Conservation (phyloP, 495 filamentous ascomycete species). For the Xylaria grammica region DNA sequence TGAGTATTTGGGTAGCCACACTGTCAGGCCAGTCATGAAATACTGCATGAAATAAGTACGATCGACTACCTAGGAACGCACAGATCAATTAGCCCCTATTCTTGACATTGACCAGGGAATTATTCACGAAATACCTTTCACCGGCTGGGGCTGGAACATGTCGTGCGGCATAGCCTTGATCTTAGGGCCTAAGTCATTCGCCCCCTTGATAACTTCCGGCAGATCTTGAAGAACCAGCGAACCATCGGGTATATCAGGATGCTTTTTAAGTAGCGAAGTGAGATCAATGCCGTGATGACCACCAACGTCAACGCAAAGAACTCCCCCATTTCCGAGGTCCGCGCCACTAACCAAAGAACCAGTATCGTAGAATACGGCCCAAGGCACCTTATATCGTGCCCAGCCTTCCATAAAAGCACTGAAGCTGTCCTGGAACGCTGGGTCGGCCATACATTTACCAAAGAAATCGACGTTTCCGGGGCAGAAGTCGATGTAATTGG, state of each 20-base stretch:
- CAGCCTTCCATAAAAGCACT: conserved; percentile 28
- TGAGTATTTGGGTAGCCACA: conserved; percentile 24
- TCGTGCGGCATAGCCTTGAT: conserved; percentile 41
- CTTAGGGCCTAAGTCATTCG: conserved; percentile 24
- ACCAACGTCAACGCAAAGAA: conserved; percentile 48
- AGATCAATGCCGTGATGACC: conserved; percentile 49
- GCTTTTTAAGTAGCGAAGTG: conserved; percentile 35
- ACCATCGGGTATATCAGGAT: conserved; percentile 38
- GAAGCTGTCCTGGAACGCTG: conserved; percentile 25
- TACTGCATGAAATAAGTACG: conserved; percentile 49
- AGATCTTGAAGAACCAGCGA: conserved; percentile 50
- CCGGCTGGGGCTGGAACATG: conserved; percentile 41
- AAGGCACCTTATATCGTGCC: conserved; percentile 28
- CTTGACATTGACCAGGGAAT: conserved; percentile 26
- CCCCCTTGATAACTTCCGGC: conserved; percentile 36
- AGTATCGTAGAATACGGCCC: conserved; percentile 37
- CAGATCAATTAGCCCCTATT: conserved; percentile 16
- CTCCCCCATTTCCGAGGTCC: conserved; percentile 23
- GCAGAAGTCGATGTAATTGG: conserved; percentile 22
- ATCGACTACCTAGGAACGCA: conserved; percentile 40
- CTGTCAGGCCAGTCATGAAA: conserved; percentile 54
- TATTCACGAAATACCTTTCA: conserved; percentile 30
- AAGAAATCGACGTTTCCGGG: conserved; percentile 32
- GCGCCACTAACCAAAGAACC: conserved; percentile 28
- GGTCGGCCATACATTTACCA: conserved; percentile 23